These are phyloP conservation scores for Solanum piurae DNA, from an alignment of 257 asterid species.

Conservation along the genomic window DNA sequence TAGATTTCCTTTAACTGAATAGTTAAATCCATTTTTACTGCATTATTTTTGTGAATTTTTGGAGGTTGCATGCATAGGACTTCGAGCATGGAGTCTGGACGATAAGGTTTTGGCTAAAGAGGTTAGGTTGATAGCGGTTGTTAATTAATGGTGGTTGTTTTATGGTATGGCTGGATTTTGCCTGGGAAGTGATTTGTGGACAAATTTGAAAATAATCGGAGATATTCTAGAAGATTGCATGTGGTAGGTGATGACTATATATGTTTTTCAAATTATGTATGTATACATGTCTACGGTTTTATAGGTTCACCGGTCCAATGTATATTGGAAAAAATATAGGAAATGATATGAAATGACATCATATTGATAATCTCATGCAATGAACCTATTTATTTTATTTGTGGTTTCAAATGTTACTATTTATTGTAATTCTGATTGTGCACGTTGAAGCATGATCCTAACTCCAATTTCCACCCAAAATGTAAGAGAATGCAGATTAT, in stretches of 20 bases:
- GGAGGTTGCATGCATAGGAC: background rate
- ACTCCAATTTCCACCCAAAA: no score
- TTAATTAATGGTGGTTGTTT: background rate
- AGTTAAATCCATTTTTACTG: background rate
- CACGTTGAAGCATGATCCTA: no score
- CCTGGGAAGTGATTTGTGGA: background rate
- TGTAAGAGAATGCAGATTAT: background rate
- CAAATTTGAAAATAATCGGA: background rate
- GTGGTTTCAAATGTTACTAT: background rate
- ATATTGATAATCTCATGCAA: background rate
- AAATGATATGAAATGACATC: background rate
- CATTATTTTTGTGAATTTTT: no score
- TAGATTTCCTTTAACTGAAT: no score
- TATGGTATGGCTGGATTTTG: background rate
- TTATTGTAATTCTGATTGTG: background rate
- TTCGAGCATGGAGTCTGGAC: background rate
- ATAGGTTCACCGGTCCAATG: background rate
- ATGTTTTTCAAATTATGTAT: no score
- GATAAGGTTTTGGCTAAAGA: background rate
- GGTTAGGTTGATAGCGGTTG: background rate
- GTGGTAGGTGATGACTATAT: background rate
- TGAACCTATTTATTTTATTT: no score
- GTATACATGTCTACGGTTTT: background rate
- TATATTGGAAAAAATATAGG: no score
- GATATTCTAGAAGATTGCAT: background rate